Evolutionary conservation across 352 stramenopile genomes (phyloP).

Genomic region (Phytopythium vexans): DNA sequence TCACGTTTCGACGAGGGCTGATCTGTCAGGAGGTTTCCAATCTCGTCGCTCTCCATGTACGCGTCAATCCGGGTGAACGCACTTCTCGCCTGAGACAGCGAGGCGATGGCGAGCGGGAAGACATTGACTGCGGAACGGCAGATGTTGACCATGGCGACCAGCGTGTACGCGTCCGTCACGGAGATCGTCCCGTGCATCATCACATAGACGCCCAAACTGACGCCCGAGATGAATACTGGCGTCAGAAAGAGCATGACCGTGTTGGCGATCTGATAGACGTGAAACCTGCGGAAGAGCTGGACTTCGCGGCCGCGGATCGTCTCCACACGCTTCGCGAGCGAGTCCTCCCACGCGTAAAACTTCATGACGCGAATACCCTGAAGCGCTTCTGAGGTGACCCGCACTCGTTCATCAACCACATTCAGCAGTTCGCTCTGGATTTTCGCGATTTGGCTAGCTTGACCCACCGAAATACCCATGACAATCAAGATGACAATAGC

Average conservation of each 20-base stretch:
- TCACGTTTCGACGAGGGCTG: too few relatives aligned
- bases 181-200: constrained; percentile 29
- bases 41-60: constrained; percentile 22
- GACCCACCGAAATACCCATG: constrained; percentile 8
- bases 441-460: constrained; percentile 5
- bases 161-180: constrained; percentile 44
- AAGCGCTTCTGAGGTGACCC: constrained; percentile 91
- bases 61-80: constrained; percentile 21
- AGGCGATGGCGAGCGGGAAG: constrained; percentile 20
- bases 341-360: constrained; percentile 81
- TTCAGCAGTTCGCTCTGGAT: constrained; percentile 13
- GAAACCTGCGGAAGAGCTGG: constrained; percentile 42
- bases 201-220: constrained; percentile 41
- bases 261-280: constrained; percentile 51
- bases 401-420: constrained; percentile 72
- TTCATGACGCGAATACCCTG: constrained; percentile 86
- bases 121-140: constrained; percentile 21
- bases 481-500: constrained; percentile 12
- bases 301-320: constrained; percentile 39
- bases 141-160: constrained; percentile 35
- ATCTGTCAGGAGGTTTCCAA: not conserved
- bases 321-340: constrained; percentile 28
- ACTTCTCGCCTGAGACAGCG: constrained; percentile 20
- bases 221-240: constrained; percentile 34
- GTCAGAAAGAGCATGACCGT: constrained; percentile 46